phyloP scores from a whole-genome alignment of 768 basidiomycete species.

The Suillus paluster region DNA sequence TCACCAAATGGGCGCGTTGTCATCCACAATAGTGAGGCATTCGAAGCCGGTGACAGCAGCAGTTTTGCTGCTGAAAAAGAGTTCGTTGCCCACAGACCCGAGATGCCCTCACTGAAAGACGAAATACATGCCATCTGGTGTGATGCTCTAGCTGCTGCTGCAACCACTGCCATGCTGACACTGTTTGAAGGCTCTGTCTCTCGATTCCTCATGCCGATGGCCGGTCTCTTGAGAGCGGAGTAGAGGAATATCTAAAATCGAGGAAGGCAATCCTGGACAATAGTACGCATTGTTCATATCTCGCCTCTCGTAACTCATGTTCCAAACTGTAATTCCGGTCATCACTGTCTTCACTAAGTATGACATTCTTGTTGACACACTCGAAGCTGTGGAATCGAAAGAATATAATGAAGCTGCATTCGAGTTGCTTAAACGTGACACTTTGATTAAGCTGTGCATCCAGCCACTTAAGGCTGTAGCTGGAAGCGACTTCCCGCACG shows the following conservation, averaged over 20 bases:
- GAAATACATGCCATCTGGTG: conserved; percentile 20
- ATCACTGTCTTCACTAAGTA: conserved; percentile 11
- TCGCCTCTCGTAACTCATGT: too few species aligned
- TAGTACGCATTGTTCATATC: too few species aligned
- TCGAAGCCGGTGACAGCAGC: not conserved
- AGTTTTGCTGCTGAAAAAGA: not conserved
- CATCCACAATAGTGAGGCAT: not conserved
- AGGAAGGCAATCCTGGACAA: not conserved
- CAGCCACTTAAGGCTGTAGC: conserved; percentile 4
- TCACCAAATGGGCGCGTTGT: too few species aligned
- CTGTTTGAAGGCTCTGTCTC: conserved; percentile 6
- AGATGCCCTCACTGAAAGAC: conserved; percentile 16
- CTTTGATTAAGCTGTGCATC: conserved; percentile 5
- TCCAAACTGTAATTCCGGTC: not conserved
- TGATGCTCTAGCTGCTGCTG: not conserved
- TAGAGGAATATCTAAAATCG: not conserved
- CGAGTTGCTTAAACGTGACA: not conserved
- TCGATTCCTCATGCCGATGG: conserved; percentile 7
- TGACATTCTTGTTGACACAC: not conserved
- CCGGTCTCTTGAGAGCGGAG: conserved; percentile 5
- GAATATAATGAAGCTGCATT: conserved; percentile 1
- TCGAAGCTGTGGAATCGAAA: not conserved
- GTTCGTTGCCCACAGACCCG: not conserved
- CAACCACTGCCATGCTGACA: too few species aligned
- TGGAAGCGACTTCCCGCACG: conserved; percentile 6